Evolutionary conservation across 768 basidiomycete genomes (phyloP).

Genomic region (Pholiota conissans): DNA sequence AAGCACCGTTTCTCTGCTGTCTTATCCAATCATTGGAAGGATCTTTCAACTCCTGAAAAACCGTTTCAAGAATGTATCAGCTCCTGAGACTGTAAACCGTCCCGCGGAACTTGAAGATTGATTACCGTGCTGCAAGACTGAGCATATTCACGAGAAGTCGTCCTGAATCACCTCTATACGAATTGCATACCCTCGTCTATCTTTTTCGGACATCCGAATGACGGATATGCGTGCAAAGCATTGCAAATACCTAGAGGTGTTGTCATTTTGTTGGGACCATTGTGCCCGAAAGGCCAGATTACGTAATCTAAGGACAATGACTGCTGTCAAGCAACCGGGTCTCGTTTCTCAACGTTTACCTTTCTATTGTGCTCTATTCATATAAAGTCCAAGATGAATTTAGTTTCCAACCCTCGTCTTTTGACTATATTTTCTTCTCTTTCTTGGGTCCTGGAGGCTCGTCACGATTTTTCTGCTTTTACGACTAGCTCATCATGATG

Average conservation of each 20-base stretch:
- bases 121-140: too few relatives aligned
- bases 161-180: too few relatives aligned
- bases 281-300: neutral
- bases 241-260: neutral
- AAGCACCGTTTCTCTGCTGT: too few relatives aligned
- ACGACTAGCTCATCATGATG: constrained; percentile 13
- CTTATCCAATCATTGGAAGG: too few relatives aligned
- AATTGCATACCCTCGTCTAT: too few relatives aligned
- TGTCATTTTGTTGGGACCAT: neutral
- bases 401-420: neutral
- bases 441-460: neutral
- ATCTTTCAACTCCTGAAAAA: too few relatives aligned
- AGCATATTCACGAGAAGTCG: too few relatives aligned
- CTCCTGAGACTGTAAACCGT: too few relatives aligned
- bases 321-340: neutral
- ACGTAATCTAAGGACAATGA: neutral
- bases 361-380: neutral
- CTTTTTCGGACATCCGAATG: neutral
- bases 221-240: too few relatives aligned
- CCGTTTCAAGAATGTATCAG: too few relatives aligned
- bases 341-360: neutral
- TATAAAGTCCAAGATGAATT: neutral
- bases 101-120: too few relatives aligned
- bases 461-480: too few relatives aligned
- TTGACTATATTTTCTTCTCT: neutral